Evolutionary conservation across 768 basidiomycete genomes (phyloP).

Genomic region (Amanita subjunquillea): DNA sequence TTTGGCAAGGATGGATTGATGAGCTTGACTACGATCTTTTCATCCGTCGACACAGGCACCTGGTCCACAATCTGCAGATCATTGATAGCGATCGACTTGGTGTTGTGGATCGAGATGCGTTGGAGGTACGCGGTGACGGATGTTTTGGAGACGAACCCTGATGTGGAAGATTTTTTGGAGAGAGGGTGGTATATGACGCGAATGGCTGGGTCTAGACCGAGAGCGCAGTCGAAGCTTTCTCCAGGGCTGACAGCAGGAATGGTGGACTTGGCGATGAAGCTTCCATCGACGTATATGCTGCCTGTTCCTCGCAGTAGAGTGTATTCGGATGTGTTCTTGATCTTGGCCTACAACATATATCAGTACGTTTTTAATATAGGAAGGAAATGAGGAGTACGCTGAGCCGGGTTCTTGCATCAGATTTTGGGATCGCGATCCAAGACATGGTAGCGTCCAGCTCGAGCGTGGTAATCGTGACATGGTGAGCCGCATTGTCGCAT

Average conservation of each 20-base stretch:
- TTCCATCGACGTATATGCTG: slow-evolving; percentile 31
- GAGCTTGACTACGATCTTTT: slow-evolving; percentile 21
- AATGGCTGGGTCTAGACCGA: slow-evolving; percentile 29
- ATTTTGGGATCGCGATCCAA: slow-evolving; percentile 26
- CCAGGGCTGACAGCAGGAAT: slow-evolving; percentile 24
- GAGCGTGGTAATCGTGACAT: slow-evolving; percentile 22
- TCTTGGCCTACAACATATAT: slow-evolving; percentile 18
- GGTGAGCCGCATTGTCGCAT: slow-evolving; percentile 18
- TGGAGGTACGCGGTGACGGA: slow-evolving; percentile 19
- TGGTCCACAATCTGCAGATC: slow-evolving; percentile 24
- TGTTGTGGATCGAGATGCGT: slow-evolving; percentile 26
- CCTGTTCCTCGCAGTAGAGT: slow-evolving; percentile 23
- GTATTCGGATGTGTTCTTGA: slow-evolving; percentile 29
- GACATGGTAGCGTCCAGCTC: slow-evolving; percentile 20
- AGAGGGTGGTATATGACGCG: slow-evolving; percentile 27
- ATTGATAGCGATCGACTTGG: slow-evolving; percentile 16
- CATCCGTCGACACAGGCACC: slow-evolving; percentile 23
- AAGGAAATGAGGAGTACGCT: slow-evolving; percentile 13
- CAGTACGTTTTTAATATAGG: background rate
- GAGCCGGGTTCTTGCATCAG: slow-evolving; percentile 21
- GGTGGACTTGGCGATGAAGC: slow-evolving; percentile 25
- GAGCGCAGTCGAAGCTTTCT: slow-evolving; percentile 28
- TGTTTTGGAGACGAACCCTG: slow-evolving; percentile 25
- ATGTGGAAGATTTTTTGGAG: slow-evolving; percentile 19
- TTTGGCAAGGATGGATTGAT: slow-evolving; percentile 15